Conservation (phyloP, 441 rosid genomes). For the Arabidopsis lyrata region DNA sequence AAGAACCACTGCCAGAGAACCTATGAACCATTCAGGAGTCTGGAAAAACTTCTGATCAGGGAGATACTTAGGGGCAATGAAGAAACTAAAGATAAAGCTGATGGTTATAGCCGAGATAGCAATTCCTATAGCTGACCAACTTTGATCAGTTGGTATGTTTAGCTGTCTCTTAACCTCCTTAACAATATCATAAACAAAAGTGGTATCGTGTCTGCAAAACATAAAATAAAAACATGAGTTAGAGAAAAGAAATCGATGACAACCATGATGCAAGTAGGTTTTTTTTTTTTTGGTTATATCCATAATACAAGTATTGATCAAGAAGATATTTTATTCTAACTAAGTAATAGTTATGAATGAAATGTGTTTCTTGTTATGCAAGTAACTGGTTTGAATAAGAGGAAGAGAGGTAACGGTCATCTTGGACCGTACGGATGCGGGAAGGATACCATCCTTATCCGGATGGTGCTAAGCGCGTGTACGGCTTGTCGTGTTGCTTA, state of each 20-base stretch:
- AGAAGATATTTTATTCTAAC: too few species aligned
- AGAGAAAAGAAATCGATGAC: neutral
- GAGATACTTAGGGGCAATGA: neutral
- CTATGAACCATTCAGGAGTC: constrained; percentile 6
- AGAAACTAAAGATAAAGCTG: neutral
- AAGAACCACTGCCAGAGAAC: constrained; percentile 1
- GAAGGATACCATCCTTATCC: too few species aligned
- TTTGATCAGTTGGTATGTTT: neutral
- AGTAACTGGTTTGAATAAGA: too few species aligned
- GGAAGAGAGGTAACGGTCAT: too few species aligned
- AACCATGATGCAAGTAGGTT: too few species aligned
- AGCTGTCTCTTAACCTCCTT: neutral
- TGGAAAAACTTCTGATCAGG: neutral
- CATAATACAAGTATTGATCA: too few species aligned
- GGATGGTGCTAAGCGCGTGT: too few species aligned
- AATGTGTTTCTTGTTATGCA: too few species aligned
- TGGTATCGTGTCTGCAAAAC: neutral
- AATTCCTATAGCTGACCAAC: neutral
- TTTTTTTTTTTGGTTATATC: too few species aligned
- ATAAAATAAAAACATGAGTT: neutral
- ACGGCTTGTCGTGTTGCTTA: too few species aligned
- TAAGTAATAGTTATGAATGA: too few species aligned
- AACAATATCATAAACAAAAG: neutral
- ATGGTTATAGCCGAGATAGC: neutral
- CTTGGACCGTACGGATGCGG: too few species aligned